Conservation (phyloP, 2,329 filamentous ascomycete species). For the Xylaria sp. region DNA sequence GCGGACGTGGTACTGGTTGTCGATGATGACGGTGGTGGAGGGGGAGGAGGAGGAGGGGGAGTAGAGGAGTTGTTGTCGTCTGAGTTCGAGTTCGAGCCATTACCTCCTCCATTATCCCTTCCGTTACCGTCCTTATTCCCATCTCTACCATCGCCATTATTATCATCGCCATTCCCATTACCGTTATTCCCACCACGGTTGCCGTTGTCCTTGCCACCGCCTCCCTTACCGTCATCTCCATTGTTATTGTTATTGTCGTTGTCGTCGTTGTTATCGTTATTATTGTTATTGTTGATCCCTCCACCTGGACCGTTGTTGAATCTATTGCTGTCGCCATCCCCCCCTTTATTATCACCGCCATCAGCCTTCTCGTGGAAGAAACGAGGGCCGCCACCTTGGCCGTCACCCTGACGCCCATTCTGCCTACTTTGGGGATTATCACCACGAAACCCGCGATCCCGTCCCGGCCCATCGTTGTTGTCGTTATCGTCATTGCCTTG, state of each 20-base stretch:
- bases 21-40: slow-evolving; percentile 2
- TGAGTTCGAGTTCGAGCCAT: slow-evolving; percentile 4
- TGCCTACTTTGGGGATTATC: slow-evolving; percentile 5
- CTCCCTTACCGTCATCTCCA: neutral
- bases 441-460: neutral
- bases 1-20: neutral
- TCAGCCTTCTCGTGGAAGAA: slow-evolving; percentile 13
- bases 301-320: neutral
- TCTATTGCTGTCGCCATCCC: neutral
- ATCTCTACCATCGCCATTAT: neutral
- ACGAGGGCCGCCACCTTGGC: neutral
- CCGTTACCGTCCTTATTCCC: neutral
- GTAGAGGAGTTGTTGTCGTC: neutral
- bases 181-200: no score
- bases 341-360: no score
- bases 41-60: slow-evolving; percentile 7
- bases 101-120: neutral
- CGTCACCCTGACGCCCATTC: slow-evolving; percentile 10
- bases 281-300: no score
- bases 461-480: slow-evolving; percentile 8
- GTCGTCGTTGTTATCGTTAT: no score
- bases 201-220: neutral
- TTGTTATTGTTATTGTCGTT: neutral
- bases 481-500: slow-evolving; percentile 8
- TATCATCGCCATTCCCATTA: neutral